Base-by-base conservation (phyloP, 1,139 yeast species). In the Saccharomyces hybrid region DNA sequence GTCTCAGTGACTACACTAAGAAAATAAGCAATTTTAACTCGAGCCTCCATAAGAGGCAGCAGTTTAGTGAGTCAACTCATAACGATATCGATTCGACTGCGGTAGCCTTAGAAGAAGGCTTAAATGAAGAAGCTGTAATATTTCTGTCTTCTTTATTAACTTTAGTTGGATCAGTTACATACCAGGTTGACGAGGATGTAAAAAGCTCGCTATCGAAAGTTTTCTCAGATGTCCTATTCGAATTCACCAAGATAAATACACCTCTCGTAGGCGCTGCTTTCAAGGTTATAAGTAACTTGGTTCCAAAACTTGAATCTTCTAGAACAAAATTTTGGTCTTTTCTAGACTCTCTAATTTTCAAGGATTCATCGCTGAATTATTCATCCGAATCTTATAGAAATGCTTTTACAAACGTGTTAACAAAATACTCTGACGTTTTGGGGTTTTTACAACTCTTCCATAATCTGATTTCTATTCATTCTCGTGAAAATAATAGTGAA, bases 61-160 rank as follows among this genome's bases (percentile, higher is more conserved):
- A 61, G 54, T 54, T 49, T 7, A 50, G 38, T 34, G 27, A 74
- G 74, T 51, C 80, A 64, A 48, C 49, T 58, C 2, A 60, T 58
- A 8, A 50, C 13, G 68, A 67, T 19, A 51, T 59, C 6, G 63
- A 66, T 48, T 50, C 60, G 8, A 57, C 63, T 0, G 54, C 62
- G 11, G 60, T 69, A 2, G 70, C 70, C 3, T 50, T 68, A 48
- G 74, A 70, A 41, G 70, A 80, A 23, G 91, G 85, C 53, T 74
- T 91, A 47, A 88, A 88, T 31, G 95, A 88, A 61, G 97, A 89
- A 65, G 85, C 91, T 0, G 73, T 87, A n/a, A 79, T 88, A 6
- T 82, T 88, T 54, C 75, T 90, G 7, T 79, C 91, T 0, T 88
- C 97, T 0, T 84, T 87, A 62, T 73, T 88, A 56, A 78, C 82